Conservation (phyloP, 2,329 filamentous ascomycete species). For the Diaporthe longicolla region DNA sequence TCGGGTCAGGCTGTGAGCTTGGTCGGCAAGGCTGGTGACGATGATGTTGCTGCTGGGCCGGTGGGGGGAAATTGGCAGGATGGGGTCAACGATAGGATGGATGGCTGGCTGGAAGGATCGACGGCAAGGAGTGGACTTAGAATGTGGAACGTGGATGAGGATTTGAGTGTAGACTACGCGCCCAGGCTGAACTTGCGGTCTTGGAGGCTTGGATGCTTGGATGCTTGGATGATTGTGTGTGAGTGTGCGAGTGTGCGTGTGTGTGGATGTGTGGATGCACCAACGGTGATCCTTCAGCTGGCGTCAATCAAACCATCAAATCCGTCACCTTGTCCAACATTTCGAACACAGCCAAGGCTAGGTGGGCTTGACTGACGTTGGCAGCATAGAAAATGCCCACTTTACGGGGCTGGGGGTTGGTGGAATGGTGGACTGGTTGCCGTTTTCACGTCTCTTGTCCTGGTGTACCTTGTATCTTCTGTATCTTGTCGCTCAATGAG, state of each 20-base stretch:
- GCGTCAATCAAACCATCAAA: constrained; percentile 3
- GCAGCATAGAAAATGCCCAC: background rate
- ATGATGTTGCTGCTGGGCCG: constrained; percentile 14
- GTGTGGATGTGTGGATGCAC: background rate
- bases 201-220: background rate
- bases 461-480: background rate
- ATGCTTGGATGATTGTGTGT: no score
- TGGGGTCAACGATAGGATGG: constrained; percentile 17
- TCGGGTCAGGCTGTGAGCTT: background rate
- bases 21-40: constrained; percentile 14
- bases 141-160: constrained; percentile 4
- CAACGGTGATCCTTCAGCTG: background rate
- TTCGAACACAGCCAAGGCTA: constrained; percentile 23
- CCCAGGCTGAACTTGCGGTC: background rate
- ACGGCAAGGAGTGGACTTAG: constrained; percentile 21
- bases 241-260: background rate
- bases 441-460: background rate
- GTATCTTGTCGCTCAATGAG: background rate
- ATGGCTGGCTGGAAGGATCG: constrained; percentile 26
- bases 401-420: constrained; percentile 9
- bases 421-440: constrained; percentile 8
- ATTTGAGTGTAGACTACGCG: background rate
- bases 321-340: constrained; percentile 6
- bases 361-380: constrained; percentile 29
- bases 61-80: constrained; percentile 25